These are phyloP conservation scores for Colletotrichum navitas DNA, from an alignment of 2,329 filamentous ascomycete genomes.

Conservation along the genomic window DNA sequence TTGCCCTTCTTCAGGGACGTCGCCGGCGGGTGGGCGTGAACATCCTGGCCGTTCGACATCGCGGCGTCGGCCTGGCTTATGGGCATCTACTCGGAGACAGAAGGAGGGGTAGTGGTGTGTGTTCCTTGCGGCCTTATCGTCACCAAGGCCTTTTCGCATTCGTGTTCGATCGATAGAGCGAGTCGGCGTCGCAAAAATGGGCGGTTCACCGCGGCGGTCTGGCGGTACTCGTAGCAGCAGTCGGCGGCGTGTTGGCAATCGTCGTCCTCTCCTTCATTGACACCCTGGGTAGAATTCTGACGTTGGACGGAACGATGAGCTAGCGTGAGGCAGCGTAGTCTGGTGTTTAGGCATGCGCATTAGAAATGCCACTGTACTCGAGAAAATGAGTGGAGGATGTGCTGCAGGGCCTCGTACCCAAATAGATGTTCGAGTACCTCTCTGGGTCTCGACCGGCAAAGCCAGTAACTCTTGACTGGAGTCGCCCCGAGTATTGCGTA, in stretches of 20 bases:
- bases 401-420: constrained; percentile 39
- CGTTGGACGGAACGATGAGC: constrained; percentile 25
- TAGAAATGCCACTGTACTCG: constrained; percentile 43
- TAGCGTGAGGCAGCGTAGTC: constrained; percentile 34
- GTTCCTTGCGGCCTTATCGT: constrained; percentile 29
- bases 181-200: constrained; percentile 38
- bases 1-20: constrained; percentile 80
- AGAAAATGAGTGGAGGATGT: constrained; percentile 41
- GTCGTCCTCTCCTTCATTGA: constrained; percentile 30
- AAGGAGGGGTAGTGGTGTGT: constrained; percentile 21
- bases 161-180: constrained; percentile 37
- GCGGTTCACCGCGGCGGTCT: constrained; percentile 24
- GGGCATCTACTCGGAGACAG: constrained; percentile 51
- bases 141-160: constrained; percentile 40
- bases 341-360: constrained; percentile 40
- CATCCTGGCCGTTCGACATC: constrained; percentile 58
- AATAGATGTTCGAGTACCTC: constrained; percentile 26
- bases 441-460: constrained; percentile 1
- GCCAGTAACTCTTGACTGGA: not conserved
- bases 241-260: constrained; percentile 9
- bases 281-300: constrained; percentile 30
- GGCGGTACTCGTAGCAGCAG: constrained; percentile 11
- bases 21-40: constrained; percentile 54
- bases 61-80: constrained; percentile 57
- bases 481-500: constrained; percentile 3